phyloP scores from a whole-genome alignment of 257 asterid species.

The Scutellaria barbata region DNA sequence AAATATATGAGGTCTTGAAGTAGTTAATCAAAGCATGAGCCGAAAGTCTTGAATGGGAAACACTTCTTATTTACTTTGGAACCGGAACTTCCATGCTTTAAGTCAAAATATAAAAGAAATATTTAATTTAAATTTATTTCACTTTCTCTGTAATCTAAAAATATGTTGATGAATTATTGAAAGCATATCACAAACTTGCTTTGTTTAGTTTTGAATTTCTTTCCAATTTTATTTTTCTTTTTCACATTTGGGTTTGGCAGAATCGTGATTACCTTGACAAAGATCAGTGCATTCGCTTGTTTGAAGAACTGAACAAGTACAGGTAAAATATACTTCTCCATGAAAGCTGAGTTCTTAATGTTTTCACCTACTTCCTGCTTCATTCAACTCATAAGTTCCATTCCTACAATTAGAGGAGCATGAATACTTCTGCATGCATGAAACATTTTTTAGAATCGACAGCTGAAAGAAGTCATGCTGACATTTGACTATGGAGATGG shows the following conservation, averaged over 20 bases:
- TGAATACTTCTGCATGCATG: conserved; percentile 21
- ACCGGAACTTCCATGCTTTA: not conserved
- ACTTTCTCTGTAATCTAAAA: conserved; percentile 17
- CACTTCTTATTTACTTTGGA: conserved; percentile 16
- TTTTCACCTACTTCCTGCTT: conserved; percentile 17
- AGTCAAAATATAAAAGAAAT: conserved; percentile 18
- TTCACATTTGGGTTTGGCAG: conserved; percentile 49
- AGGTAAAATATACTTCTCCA: conserved; percentile 54
- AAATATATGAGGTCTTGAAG: not conserved
- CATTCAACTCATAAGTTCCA: not conserved
- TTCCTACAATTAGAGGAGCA: conserved; percentile 8
- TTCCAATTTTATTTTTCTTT: not conserved
- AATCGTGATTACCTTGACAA: conserved; percentile 68
- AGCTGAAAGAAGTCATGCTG: conserved; percentile 7
- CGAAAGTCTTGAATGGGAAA: conserved; percentile 1
- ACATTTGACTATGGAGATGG: conserved; percentile 7
- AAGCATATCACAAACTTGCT: conserved; percentile 15
- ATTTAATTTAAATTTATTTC: conserved; percentile 15
- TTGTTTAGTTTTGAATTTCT: conserved; percentile 12
- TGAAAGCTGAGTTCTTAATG: conserved; percentile 25
- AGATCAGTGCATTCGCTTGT: conserved; percentile 81
- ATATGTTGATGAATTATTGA: conserved; percentile 6
- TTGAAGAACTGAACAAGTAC: conserved; percentile 95
- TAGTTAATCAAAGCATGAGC: conserved; percentile 25
- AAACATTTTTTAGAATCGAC: not conserved